Percentiles rank a stretch among this genome's conserved stretches.
Conservation (phyloP, 83 land plant genomes). For the Picea abies region DNA sequence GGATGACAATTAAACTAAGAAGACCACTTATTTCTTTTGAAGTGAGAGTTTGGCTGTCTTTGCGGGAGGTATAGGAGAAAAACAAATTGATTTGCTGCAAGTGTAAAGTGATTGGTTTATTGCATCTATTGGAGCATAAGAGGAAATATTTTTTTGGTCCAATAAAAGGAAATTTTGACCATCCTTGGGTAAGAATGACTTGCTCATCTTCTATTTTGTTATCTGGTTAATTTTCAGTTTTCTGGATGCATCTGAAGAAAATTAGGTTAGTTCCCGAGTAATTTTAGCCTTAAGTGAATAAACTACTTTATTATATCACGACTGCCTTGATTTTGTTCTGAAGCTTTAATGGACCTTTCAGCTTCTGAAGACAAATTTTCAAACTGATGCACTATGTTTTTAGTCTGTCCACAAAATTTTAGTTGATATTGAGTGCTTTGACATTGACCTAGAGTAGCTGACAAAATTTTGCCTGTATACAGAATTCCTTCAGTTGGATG, state of each 20-base stretch:
- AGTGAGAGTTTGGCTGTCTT: background rate
- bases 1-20: background rate
- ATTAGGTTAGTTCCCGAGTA: background rate
- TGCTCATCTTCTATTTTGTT: background rate
- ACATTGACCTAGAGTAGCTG: background rate
- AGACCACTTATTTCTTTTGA: background rate
- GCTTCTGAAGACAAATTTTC: background rate
- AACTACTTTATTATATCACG: background rate
- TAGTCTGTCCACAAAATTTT: background rate
- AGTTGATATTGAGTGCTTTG: background rate
- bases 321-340: background rate
- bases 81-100: background rate
- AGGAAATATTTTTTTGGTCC: background rate
- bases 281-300: background rate
- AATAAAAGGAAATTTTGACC: too few relatives aligned
- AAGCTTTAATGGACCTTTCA: background rate
- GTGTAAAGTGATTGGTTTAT: background rate
- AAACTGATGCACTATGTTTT: background rate
- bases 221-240: background rate
- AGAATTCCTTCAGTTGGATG: background rate
- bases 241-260: background rate
- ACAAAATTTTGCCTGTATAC: constrained; percentile 1
- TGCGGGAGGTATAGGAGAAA: background rate
- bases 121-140: background rate
- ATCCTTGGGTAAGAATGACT: background rate